Evolutionary conservation across 805 yeast genomes (phyloP).

Genomic region (Myxozyma monticola): DNA sequence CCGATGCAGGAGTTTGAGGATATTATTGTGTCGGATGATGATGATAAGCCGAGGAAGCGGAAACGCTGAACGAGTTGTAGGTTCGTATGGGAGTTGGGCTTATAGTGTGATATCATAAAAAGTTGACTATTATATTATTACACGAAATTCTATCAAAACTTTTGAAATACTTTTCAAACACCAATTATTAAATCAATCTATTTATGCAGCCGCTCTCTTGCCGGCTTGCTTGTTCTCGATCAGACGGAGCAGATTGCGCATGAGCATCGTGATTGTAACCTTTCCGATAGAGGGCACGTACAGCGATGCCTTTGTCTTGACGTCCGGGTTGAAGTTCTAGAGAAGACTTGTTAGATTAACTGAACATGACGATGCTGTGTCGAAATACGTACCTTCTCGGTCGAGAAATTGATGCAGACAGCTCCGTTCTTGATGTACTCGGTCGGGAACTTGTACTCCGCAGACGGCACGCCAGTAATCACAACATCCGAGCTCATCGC

Average conservation of each 20-base stretch:
- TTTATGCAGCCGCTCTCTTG: neutral
- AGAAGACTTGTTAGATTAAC: neutral
- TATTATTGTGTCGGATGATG: conserved; percentile 30
- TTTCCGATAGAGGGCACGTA: conserved; percentile 96
- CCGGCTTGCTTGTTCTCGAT: conserved; percentile 53
- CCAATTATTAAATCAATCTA: neutral
- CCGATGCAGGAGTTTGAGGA: conserved; percentile 36
- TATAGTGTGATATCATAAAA: no score
- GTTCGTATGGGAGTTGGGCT: neutral
- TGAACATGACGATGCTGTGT: neutral
- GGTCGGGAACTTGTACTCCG: conserved; percentile 80
- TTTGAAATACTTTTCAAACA: neutral
- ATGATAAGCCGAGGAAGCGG: conserved; percentile 22
- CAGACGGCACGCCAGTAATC: conserved; percentile 92
- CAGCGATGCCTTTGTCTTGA: conserved; percentile 81
- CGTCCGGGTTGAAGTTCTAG: conserved; percentile 69
- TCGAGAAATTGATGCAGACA: conserved; percentile 83
- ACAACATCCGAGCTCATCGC: conserved; percentile 82
- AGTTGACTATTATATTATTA: no score
- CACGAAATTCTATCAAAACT: neutral
- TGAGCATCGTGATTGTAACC: conserved; percentile 91
- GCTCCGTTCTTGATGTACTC: conserved; percentile 83
- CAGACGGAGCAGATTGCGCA: conserved; percentile 83
- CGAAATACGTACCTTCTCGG: conserved; percentile 52
- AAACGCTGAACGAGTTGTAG: neutral